These are phyloP conservation scores for Phytopythium chamaehyphon DNA, from an alignment of 352 stramenopile species.

Conservation along the genomic window DNA sequence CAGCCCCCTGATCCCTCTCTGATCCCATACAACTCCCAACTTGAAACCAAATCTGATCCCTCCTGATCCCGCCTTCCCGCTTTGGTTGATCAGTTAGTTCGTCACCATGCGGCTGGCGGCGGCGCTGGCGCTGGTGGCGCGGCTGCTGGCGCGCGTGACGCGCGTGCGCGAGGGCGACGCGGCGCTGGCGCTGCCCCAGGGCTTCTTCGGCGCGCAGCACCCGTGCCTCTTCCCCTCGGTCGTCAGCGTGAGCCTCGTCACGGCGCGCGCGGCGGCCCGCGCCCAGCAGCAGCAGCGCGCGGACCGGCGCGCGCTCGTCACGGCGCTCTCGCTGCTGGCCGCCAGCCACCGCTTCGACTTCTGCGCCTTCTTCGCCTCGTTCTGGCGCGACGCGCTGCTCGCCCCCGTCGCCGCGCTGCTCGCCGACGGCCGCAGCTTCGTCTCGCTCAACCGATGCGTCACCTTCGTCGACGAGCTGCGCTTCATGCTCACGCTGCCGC, in stretches of 20 bases:
- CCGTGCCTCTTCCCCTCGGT: constrained; percentile 5
- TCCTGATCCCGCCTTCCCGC: not conserved
- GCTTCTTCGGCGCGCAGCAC: constrained; percentile 8
- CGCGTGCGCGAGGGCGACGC: not conserved
- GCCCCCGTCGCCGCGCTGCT: not conserved
- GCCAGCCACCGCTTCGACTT: not conserved
- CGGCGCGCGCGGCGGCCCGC: not conserved
- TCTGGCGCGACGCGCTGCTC: constrained; percentile 5
- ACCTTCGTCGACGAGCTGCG: constrained; percentile 6
- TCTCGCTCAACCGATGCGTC: constrained; percentile 8
- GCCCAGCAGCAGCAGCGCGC: not conserved
- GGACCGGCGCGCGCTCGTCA: constrained; percentile 7
- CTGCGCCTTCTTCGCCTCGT: constrained; percentile 2
- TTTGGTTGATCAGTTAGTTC: too few relatives aligned
- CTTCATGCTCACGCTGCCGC: constrained; percentile 7
- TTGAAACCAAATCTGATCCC: too few relatives aligned
- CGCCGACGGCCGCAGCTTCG: constrained; percentile 5
- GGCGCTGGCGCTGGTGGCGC: constrained; percentile 1
- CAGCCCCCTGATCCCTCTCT: too few relatives aligned
- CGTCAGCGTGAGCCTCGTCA: constrained; percentile 4
- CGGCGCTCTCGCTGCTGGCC: constrained; percentile 2
- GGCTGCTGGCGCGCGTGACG: constrained; percentile 6
- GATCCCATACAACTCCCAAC: too few relatives aligned
- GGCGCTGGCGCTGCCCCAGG: constrained; percentile 6
- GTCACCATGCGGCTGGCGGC: not conserved